Evolutionary conservation across 2,329 filamentous ascomycete genomes (phyloP).

Genomic region (Ascochyta pisi): DNA sequence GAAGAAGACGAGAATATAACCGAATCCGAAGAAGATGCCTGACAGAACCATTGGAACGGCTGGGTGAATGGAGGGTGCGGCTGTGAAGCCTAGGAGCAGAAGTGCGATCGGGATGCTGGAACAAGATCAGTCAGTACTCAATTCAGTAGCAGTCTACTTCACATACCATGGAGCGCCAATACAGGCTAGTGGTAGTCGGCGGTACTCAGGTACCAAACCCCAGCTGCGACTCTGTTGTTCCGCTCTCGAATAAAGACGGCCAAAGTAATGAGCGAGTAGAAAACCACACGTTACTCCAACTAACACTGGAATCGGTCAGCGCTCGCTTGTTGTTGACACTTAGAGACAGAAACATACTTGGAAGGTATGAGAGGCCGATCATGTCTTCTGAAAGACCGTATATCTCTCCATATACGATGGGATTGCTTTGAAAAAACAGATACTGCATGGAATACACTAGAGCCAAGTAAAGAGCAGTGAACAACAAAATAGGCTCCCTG

Average conservation of each 20-base stretch:
- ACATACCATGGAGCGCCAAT: slow-evolving; percentile 65
- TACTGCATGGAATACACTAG: slow-evolving; percentile 65
- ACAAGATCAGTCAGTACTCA: neutral
- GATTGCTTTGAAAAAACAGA: slow-evolving; percentile 77
- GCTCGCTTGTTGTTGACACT: too few species aligned
- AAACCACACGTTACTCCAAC: slow-evolving; percentile 5
- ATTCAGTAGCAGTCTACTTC: too few species aligned
- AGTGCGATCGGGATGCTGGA: slow-evolving; percentile 7
- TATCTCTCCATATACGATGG: slow-evolving; percentile 60
- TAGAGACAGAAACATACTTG: neutral
- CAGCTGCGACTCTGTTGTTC: neutral
- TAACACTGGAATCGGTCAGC: slow-evolving; percentile 1
- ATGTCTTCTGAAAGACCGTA: slow-evolving; percentile 3
- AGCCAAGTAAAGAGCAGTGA: slow-evolving; percentile 70
- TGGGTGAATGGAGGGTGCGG: slow-evolving; percentile 23
- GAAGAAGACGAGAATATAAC: slow-evolving; percentile 68
- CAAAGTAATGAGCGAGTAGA: slow-evolving; percentile 2
- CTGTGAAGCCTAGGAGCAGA: slow-evolving; percentile 2
- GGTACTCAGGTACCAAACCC: slow-evolving; percentile 62
- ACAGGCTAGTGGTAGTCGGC: slow-evolving; percentile 72
- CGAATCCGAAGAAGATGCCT: slow-evolving; percentile 58
- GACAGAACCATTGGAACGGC: slow-evolving; percentile 46
- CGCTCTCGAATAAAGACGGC: neutral
- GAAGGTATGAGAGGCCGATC: slow-evolving; percentile 1
- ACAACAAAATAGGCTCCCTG: slow-evolving; percentile 73